Conservation (phyloP, 2,329 filamentous ascomycete species). For the Penicillium brevicompactum region DNA sequence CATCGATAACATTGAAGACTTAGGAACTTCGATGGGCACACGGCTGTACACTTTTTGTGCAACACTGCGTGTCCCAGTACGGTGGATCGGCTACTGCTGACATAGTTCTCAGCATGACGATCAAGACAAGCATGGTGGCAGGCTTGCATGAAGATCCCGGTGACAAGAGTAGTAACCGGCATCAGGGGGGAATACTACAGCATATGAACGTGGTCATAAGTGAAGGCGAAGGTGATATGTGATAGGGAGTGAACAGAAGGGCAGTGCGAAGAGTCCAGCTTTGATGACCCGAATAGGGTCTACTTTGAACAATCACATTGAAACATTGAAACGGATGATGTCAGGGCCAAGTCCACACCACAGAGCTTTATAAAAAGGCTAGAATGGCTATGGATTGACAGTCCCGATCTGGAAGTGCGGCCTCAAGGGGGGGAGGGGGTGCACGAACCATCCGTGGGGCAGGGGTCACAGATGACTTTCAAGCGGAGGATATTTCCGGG, state of each 20-base stretch:
- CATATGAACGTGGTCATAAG: no score
- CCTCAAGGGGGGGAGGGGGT: background rate
- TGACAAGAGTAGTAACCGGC: background rate
- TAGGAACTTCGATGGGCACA: background rate
- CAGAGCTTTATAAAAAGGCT: no score
- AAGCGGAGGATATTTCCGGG: background rate
- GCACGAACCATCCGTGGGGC: background rate
- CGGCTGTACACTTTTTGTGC: conserved; percentile 6
- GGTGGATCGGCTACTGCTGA: conserved; percentile 14
- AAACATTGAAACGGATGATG: no score
- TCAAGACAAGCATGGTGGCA: conserved; percentile 6
- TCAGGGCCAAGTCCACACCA: no score
- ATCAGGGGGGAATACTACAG: no score
- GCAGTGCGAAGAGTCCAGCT: no score
- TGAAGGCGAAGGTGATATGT: background rate
- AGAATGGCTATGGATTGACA: no score
- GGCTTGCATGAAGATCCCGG: conserved; percentile 1
- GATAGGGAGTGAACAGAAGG: no score
- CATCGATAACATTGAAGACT: conserved; percentile 7
- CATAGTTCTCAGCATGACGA: conserved; percentile 14
- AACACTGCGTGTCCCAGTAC: conserved; percentile 12
- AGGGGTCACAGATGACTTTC: background rate
- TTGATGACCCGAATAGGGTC: no score
- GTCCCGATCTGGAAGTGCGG: no score
- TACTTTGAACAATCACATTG: no score